A percentile compares a stretch with the other conserved stretches of the same genome.
phyloP scores from a whole-genome alignment of 2,329 filamentous ascomycete species.

The Drechslerella coelobrocha region DNA sequence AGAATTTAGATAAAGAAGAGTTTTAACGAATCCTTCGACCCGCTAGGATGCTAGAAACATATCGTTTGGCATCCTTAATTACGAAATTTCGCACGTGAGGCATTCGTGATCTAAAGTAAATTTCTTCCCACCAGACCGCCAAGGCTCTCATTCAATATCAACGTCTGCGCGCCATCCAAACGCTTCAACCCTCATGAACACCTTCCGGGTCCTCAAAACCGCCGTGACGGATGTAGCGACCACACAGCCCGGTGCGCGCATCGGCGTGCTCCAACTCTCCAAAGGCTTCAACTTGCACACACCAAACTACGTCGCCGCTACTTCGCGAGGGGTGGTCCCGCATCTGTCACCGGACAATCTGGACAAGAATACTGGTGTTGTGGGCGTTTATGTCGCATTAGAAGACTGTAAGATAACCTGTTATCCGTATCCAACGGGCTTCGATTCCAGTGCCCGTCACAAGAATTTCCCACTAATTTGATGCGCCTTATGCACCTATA shows the following conservation, averaged over 20 bases:
- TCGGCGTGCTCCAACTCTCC: conserved; percentile 40
- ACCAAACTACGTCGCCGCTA: conserved; percentile 79
- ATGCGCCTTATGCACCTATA: background rate
- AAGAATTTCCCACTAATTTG: background rate
- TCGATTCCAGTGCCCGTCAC: no score
- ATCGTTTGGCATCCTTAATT: no score
- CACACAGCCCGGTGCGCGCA: conserved; percentile 32
- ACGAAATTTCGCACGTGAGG: no score
- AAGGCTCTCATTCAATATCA: background rate
- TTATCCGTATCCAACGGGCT: background rate
- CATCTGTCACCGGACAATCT: conserved; percentile 89
- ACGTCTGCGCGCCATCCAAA: background rate
- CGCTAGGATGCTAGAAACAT: no score
- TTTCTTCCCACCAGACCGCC: conserved; percentile 15
- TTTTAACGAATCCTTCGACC: no score
- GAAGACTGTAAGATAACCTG: conserved; percentile 81
- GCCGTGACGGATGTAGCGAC: conserved; percentile 49
- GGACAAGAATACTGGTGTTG: conserved; percentile 68
- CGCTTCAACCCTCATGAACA: conserved; percentile 31
- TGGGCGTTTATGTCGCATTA: conserved; percentile 78
- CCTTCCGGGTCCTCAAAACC: conserved; percentile 46
- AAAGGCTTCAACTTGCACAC: conserved; percentile 72
- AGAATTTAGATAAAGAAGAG: conserved; percentile 13
- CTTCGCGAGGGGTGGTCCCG: conserved; percentile 82
- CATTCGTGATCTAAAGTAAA: no score